phyloP scores from a whole-genome alignment of 169 alveolate species.

The Plasmodium coatneyi region DNA sequence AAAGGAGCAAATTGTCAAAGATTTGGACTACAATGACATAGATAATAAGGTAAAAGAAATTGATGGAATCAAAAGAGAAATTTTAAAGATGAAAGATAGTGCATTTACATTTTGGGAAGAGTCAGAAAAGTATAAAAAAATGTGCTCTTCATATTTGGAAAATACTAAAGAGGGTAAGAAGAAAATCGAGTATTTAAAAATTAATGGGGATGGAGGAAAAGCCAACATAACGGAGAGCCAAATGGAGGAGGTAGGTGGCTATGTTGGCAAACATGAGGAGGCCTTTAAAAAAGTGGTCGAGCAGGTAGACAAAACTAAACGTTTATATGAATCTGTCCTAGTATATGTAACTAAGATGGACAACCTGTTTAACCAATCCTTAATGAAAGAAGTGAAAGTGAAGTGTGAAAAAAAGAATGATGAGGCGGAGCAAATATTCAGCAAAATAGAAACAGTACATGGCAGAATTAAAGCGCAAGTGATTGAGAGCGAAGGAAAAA shows the following conservation, averaged over 20 bases:
- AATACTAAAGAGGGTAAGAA: conserved; percentile 10
- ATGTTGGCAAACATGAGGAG: neutral
- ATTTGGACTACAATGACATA: neutral
- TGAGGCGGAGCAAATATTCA: neutral
- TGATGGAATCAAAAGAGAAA: neutral
- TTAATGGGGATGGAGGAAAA: neutral
- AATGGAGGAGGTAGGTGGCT: neutral
- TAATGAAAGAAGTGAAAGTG: neutral
- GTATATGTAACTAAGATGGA: neutral
- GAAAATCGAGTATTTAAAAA: conserved; percentile 1
- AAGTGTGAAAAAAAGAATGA: neutral
- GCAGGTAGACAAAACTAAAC: neutral
- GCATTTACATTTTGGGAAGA: neutral
- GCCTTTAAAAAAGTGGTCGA: neutral
- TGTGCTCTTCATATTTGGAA: neutral
- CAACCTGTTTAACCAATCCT: neutral
- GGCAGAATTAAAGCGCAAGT: neutral
- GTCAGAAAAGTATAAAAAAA: neutral
- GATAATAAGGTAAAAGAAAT: neutral
- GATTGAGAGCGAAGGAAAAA: neutral
- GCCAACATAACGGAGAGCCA: neutral
- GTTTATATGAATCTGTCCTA: neutral
- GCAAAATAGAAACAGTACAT: neutral
- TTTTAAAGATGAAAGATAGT: neutral
- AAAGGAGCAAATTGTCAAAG: conserved; percentile 1